Evolutionary conservation across 176 grass and related monocot species (phyloP).

Genomic region (sorghum (Sorghum bicolor)): DNA sequence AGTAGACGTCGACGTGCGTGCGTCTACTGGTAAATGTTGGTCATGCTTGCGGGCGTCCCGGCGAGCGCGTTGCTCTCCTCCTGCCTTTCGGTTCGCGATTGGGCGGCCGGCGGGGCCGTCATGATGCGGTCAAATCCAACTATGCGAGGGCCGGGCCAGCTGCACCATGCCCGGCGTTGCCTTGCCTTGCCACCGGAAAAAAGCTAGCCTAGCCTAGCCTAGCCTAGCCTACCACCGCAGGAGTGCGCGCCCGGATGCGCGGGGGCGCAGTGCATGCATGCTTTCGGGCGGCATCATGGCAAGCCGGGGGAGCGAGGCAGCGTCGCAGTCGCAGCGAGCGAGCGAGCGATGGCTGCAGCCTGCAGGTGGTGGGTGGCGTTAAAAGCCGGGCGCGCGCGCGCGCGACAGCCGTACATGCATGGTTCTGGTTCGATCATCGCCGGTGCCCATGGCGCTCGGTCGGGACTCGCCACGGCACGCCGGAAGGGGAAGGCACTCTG

Average conservation of each 20-base stretch:
- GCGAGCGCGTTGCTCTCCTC: too few relatives aligned
- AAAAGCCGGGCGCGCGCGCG: constrained; percentile 1
- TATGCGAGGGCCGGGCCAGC: too few relatives aligned
- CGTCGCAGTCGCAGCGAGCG: too few relatives aligned
- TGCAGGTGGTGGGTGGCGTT: background rate
- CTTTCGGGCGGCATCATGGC: background rate
- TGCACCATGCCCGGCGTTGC: too few relatives aligned
- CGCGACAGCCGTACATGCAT: background rate
- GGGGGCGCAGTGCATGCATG: background rate
- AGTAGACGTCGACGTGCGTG: too few relatives aligned
- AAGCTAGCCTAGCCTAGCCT: background rate
- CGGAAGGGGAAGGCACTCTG: background rate
- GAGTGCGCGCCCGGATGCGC: background rate
- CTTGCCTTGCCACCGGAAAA: background rate
- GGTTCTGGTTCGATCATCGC: background rate
- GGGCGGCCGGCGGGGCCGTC: background rate
- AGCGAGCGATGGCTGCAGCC: background rate
- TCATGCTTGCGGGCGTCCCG: too few relatives aligned
- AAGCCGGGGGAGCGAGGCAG: background rate
- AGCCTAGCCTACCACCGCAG: background rate
- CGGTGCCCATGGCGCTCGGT: background rate
- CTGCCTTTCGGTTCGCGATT: background rate
- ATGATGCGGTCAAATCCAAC: constrained; percentile 31
- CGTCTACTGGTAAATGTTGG: too few relatives aligned
- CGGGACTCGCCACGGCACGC: too few relatives aligned